phyloP scores from a whole-genome alignment of 805 yeast genomes.

The Starmerella bombi region DNA sequence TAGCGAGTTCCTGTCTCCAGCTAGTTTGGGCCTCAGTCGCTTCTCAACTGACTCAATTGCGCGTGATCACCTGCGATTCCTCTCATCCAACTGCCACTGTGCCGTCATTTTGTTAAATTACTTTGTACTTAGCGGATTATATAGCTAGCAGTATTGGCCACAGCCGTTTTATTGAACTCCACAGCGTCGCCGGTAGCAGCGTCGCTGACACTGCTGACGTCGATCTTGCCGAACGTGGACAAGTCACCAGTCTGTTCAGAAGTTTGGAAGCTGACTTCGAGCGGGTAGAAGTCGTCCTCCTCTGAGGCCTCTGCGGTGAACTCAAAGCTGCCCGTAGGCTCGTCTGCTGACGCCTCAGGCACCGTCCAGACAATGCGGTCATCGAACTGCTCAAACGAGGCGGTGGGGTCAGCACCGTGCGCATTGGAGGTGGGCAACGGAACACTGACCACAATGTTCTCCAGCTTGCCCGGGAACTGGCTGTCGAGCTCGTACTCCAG shows the following conservation, averaged over 20 bases:
- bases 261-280: conserved; percentile 49
- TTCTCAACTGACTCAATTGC: no score
- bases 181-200: conserved; percentile 29
- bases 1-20: no score
- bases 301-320: conserved; percentile 58
- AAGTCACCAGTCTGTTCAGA: conserved; percentile 19
- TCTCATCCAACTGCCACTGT: no score
- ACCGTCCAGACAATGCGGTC: conserved; percentile 66
- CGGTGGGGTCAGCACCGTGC: conserved; percentile 31
- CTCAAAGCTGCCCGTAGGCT: conserved; percentile 57
- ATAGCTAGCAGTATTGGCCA: conserved; percentile 18
- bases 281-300: conserved; percentile 83
- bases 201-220: conserved; percentile 44
- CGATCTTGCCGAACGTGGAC: conserved; percentile 52
- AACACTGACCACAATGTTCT: conserved; percentile 43
- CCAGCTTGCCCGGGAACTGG: conserved; percentile 35
- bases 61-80: no score
- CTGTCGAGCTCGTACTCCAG: conserved; percentile 65
- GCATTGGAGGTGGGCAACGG: conserved; percentile 56
- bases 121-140: conserved; percentile 19
- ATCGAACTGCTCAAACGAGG: conserved; percentile 35
- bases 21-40: no score
- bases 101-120: no score
- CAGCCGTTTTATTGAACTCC: conserved; percentile 15
- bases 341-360: conserved; percentile 38